Percentiles rank a stretch among this genome's conserved stretches.
These are phyloP conservation scores for Fusarium sp. DNA, from an alignment of 2,329 filamentous ascomycete genomes.

Conservation along the genomic window DNA sequence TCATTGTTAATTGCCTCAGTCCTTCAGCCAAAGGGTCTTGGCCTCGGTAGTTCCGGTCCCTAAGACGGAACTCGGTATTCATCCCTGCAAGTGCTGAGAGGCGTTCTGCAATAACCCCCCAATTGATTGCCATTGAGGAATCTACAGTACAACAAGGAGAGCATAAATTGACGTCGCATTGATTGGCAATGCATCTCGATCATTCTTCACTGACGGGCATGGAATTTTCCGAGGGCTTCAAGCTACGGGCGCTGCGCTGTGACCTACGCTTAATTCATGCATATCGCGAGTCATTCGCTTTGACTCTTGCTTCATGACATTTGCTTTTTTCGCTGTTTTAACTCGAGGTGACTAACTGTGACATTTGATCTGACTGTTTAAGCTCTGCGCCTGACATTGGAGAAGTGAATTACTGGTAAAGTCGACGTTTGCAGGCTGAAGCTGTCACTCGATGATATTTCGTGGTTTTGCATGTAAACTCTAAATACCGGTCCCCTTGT, in stretches of 20 bases:
- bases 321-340: background rate
- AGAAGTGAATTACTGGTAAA: background rate
- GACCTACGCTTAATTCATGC: background rate
- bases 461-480: background rate
- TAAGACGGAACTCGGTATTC: background rate
- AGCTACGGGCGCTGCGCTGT: background rate
- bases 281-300: slow-evolving; percentile 1
- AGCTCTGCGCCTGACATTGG: background rate
- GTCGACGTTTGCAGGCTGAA: background rate
- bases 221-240: background rate
- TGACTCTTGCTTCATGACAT: background rate
- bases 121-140: too few relatives aligned
- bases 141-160: background rate
- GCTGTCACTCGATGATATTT: background rate
- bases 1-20: background rate
- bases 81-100: background rate
- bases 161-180: background rate
- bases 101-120: background rate
- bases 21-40: background rate
- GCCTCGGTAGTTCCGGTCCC: background rate
- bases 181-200: background rate
- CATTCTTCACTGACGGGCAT: background rate
- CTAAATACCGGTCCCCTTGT: slow-evolving; percentile 5
- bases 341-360: background rate
- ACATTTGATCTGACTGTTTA: background rate